phyloP scores from a whole-genome alignment of 108 stramenopile species.

The Cyclostephanos tholiformis region DNA sequence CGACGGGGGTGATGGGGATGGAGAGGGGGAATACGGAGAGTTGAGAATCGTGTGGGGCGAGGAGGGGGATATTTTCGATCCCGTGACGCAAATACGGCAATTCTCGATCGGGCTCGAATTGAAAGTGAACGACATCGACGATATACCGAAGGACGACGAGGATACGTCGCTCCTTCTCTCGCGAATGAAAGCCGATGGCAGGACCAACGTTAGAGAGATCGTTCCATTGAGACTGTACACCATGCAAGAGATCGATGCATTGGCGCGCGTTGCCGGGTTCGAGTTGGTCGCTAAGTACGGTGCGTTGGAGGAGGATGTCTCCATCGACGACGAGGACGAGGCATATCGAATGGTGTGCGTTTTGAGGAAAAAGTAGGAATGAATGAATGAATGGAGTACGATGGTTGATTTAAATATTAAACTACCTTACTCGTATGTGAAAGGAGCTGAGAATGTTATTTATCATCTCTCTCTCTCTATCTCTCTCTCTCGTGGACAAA shows the following conservation, averaged over 20 bases:
- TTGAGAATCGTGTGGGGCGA: constrained; percentile 84
- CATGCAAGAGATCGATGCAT: constrained; percentile 77
- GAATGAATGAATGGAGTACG: too few relatives aligned
- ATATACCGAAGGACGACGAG: constrained; percentile 36
- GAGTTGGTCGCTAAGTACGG: constrained; percentile 75
- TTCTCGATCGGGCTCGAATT: constrained; percentile 77
- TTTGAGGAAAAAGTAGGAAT: constrained; percentile 51
- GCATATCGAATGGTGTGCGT: constrained; percentile 85
- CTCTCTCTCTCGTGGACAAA: too few relatives aligned
- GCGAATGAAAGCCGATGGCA: constrained; percentile 17
- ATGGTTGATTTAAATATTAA: too few relatives aligned
- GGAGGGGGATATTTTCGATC: constrained; percentile 82
- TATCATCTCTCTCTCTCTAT: too few relatives aligned
- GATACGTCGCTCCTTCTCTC: constrained; percentile 6
- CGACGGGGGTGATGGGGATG: constrained; percentile 51
- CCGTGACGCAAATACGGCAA: constrained; percentile 73
- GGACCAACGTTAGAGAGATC: constrained; percentile 66
- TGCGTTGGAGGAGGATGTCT: constrained; percentile 67
- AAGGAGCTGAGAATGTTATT: too few relatives aligned
- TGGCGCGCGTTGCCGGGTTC: constrained; percentile 68
- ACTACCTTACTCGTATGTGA: too few relatives aligned
- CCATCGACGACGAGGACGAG: constrained; percentile 69
- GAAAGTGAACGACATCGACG: constrained; percentile 35
- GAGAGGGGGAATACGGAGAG: constrained; percentile 64
- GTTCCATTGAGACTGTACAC: constrained; percentile 86